Evolutionary conservation across 257 asterid species (phyloP).

Genomic region (Agastache rugosa): DNA sequence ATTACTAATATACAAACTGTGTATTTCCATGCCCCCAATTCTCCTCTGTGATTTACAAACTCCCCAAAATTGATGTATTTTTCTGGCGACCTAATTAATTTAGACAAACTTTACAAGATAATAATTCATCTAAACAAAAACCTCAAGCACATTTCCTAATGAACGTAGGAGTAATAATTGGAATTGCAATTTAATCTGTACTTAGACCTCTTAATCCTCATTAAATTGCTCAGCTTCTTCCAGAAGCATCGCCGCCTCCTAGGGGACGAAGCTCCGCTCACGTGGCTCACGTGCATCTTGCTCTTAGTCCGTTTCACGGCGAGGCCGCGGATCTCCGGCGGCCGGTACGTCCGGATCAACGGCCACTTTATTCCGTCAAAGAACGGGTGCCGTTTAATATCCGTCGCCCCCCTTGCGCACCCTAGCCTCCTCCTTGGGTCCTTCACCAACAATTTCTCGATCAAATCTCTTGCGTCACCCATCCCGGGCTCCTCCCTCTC

Average conservation of each 20-base stretch:
- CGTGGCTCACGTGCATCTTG: conserved; percentile 50
- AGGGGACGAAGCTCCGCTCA: conserved; percentile 51
- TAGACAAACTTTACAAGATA: conserved; percentile 37
- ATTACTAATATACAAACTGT: conserved; percentile 20
- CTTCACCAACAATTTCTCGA: conserved; percentile 72
- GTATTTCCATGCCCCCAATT: background rate
- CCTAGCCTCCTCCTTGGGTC: conserved; percentile 85
- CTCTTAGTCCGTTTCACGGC: conserved; percentile 64
- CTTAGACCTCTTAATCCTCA: conserved; percentile 64
- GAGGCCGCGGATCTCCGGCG: conserved; percentile 87
- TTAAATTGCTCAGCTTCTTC: conserved; percentile 60
- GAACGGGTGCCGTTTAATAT: conserved; percentile 89
- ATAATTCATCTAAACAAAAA: conserved; percentile 1
- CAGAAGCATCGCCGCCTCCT: conserved; percentile 72
- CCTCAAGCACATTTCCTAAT: conserved; percentile 46
- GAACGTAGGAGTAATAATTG: conserved; percentile 62
- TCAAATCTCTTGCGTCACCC: conserved; percentile 68
- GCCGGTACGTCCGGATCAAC: conserved; percentile 72
- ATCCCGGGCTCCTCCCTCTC: conserved; percentile 49
- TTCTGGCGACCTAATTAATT: conserved; percentile 32
- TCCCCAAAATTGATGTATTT: conserved; percentile 42
- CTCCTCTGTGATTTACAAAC: conserved; percentile 24
- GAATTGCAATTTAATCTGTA: conserved; percentile 60
- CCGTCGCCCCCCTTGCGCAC: conserved; percentile 86
- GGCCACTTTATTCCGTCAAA: conserved; percentile 93